Conservation (phyloP, 768 basidiomycete species). For the Strobilomyces echinocephalus region DNA sequence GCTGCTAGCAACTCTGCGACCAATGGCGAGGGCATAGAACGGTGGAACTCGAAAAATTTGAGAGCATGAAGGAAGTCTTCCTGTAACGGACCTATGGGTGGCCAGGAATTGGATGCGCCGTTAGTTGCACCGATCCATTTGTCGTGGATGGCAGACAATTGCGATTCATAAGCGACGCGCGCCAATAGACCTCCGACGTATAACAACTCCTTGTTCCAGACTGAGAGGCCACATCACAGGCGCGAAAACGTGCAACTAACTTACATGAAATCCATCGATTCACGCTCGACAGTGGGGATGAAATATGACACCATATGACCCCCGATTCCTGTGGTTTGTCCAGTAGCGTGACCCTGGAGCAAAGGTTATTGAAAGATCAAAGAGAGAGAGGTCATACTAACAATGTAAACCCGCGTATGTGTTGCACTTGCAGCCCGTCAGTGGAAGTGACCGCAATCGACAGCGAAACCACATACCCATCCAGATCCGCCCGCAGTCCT, state of each 20-base stretch:
- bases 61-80: not conserved
- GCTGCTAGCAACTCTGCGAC: not conserved
- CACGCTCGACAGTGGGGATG: not conserved
- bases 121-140: not conserved
- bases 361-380: not conserved
- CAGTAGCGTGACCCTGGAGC: slow-evolving; percentile 21
- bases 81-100: not conserved
- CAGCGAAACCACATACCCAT: not conserved
- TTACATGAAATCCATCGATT: slow-evolving; percentile 1
- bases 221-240: slow-evolving; percentile 39
- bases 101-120: not conserved
- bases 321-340: not conserved
- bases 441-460: too few species aligned
- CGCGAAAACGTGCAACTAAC: not conserved
- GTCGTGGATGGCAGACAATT: slow-evolving; percentile 48
- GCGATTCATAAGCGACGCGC: slow-evolving; percentile 81
- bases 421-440: not conserved
- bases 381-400: not conserved
- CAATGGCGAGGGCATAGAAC: not conserved
- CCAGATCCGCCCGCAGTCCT: not conserved
- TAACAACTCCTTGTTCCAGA: slow-evolving; percentile 88
- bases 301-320: not conserved
- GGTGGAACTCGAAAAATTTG: not conserved
- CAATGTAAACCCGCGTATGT: not conserved
- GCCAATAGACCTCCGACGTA: slow-evolving; percentile 77